Base-by-base conservation (phyloP, 2,329 filamentous ascomycete species). In the Penicillium sp. region DNA sequence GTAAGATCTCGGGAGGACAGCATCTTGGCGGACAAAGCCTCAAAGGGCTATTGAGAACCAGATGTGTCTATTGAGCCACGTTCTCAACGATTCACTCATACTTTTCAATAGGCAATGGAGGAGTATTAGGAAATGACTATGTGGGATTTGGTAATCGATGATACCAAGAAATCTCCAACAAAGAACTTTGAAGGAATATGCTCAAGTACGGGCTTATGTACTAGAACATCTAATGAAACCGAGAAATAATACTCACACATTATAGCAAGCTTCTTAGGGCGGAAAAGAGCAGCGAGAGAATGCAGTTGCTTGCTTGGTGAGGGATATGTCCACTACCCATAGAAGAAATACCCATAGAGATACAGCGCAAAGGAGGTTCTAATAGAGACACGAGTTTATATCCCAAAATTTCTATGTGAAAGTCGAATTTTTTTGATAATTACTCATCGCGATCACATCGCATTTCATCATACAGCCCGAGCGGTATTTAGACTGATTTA, bases 381-480 rank as follows among this genome's bases (percentile, higher is more conserved):
- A 11, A 34, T 34, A 34, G 16, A 34, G 31, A 9, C 18, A 37
- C 1, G 35, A 23, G 18, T 4, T 23, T 14, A 24, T 23, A 37
- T 26, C 26, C 13, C 26, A 22, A 39, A 6, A 32, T 27, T 40
- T 54, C 48, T 56, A 50, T 54, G 44, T 39, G 40, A 52, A 51
- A 55, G 34, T 36, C 44, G 47, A 47, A 51, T 52, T 52, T 55
- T 54, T 35, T 45, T 37, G 35, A 31, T 55, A 56, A 56, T 58
- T 58, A 59, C 57, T 57, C 56, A 41, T 59, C 51, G 52, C 56
- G 52, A 57, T 44, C 40, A 46, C 35, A 44, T 56, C 55, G 56
- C 50, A 45, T 55, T 53, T 56, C 57, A 59, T 59, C 54, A 58
- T 59, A 57, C 57, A 59, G 46, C 52, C 50, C 56, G 47, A 44